Evolutionary conservation across 2,329 filamentous ascomycete genomes (phyloP).

Genomic region (Apiospora marii): DNA sequence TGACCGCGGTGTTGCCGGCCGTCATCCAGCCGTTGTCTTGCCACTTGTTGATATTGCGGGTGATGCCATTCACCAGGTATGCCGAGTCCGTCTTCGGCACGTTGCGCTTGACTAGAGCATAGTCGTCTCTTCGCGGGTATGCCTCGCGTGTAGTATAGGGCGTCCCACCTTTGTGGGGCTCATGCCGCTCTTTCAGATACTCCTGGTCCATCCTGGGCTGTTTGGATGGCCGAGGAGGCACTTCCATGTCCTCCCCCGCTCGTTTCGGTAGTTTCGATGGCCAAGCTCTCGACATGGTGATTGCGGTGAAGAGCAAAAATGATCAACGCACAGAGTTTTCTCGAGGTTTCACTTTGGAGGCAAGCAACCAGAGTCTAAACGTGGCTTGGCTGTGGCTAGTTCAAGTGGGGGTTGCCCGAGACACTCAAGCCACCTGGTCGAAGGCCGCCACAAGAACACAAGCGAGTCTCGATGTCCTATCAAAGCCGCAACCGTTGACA

Average conservation of each 20-base stretch:
- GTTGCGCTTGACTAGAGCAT: too few species aligned
- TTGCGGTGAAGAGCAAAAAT: neutral
- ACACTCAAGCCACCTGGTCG: neutral
- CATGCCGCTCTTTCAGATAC: neutral
- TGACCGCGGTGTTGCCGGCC: slow-evolving; percentile 43
- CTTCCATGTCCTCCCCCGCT: too few species aligned
- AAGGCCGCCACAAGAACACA: neutral
- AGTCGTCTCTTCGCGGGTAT: neutral
- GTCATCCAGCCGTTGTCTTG: slow-evolving; percentile 53
- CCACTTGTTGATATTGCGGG: slow-evolving; percentile 53
- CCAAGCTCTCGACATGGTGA: neutral
- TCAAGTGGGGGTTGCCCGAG: neutral
- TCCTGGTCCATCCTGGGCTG: neutral
- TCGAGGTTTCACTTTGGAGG: neutral
- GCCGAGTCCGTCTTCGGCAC: slow-evolving; percentile 58
- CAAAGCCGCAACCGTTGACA: neutral
- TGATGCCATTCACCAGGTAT: slow-evolving; percentile 57
- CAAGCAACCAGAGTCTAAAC: neutral
- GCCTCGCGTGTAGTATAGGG: neutral
- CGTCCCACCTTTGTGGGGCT: neutral
- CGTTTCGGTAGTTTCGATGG: neutral
- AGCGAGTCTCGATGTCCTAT: neutral
- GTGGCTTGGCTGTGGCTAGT: neutral
- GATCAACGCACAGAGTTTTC: neutral
- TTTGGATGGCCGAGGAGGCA: neutral